These are phyloP conservation scores for Stipa capillata DNA, from an alignment of 176 grass and related monocot genomes.

Conservation along the genomic window DNA sequence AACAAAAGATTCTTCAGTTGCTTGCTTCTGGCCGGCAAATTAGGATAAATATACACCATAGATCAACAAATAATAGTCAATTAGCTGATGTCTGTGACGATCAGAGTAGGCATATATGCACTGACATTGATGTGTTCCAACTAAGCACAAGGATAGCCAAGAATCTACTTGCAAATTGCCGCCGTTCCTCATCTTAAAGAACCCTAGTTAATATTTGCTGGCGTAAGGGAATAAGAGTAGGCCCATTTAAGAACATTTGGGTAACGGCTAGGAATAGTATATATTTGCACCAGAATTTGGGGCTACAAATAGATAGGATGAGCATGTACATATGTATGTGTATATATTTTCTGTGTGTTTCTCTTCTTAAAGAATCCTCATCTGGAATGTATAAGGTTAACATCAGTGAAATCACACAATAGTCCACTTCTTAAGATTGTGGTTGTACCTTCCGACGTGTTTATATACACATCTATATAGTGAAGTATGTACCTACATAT, in stretches of 20 bases:
- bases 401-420: constrained; percentile 1
- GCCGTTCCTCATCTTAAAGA: not conserved
- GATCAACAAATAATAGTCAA: not conserved
- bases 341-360: not conserved
- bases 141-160: not conserved
- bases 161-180: not conserved
- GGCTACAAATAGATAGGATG: not conserved
- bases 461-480: not conserved
- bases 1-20: not conserved
- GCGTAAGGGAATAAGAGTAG: not conserved
- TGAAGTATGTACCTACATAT: not conserved
- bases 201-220: not conserved
- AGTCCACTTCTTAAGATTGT: not conserved
- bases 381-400: not conserved
- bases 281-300: not conserved
- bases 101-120: not conserved
- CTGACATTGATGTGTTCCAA: not conserved
- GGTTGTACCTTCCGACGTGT: constrained; percentile 24
- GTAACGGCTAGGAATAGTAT: not conserved
- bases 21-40: not conserved
- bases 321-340: not conserved
- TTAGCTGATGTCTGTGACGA: not conserved
- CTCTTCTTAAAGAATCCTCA: not conserved
- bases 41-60: not conserved
- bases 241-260: not conserved